These are phyloP conservation scores for Quercus gilva DNA, from an alignment of 306 rosid species.

Conservation along the genomic window DNA sequence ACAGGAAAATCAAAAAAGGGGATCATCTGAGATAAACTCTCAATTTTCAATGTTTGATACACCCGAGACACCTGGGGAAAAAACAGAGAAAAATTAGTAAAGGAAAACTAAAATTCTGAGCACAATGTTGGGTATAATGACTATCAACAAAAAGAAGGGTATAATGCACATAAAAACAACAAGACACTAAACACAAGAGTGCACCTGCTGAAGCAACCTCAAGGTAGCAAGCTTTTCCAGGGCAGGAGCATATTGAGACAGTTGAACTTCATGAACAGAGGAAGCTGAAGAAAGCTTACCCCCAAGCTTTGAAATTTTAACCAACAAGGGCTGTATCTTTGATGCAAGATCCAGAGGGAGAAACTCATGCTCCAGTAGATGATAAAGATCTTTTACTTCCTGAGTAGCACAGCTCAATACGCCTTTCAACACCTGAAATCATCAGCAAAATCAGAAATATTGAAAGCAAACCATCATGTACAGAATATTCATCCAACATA, in stretches of 20 bases:
- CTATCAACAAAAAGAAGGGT: background rate
- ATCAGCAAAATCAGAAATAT: background rate
- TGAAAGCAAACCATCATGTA: background rate
- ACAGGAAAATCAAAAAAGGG: slow-evolving; percentile 76
- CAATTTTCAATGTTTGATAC: slow-evolving; percentile 84
- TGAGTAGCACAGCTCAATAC: slow-evolving; percentile 90
- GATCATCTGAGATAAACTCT: slow-evolving; percentile 69
- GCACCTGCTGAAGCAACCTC: slow-evolving; percentile 98
- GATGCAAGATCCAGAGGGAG: slow-evolving; percentile 76
- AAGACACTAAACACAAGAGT: background rate
- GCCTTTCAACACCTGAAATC: slow-evolving; percentile 67
- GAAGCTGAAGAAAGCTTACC: slow-evolving; percentile 88
- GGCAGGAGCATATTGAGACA: slow-evolving; percentile 74
- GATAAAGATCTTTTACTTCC: slow-evolving; percentile 92
- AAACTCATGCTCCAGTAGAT: slow-evolving; percentile 85
- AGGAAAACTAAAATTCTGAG: background rate
- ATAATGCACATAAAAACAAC: background rate
- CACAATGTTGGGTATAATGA: background rate
- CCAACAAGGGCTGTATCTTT: slow-evolving; percentile 66
- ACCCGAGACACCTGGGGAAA: slow-evolving; percentile 73
- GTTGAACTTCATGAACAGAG: slow-evolving; percentile 87
- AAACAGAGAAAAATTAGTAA: background rate
- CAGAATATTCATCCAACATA: background rate
- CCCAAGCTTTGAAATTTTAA: slow-evolving; percentile 72
- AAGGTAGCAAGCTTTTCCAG: slow-evolving; percentile 81